Percentiles rank a stretch among this genome's conserved stretches.
Conservation (phyloP, 192 early-diverging fungal species). For the Phycomyces blakesleeanus region DNA sequence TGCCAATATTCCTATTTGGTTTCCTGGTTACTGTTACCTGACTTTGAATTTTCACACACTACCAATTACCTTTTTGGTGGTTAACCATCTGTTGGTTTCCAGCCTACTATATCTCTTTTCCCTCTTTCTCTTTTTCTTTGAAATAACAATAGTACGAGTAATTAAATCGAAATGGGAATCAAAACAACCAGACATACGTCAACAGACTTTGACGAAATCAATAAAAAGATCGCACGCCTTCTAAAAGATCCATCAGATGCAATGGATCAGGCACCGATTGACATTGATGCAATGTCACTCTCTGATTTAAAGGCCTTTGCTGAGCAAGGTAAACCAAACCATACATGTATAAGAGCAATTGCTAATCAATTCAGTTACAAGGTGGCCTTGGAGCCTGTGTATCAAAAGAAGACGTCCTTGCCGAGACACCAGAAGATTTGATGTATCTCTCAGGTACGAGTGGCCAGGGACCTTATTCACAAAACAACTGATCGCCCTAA, state of each 20-base stretch:
- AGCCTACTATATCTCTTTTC: background rate
- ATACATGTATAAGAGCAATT: background rate
- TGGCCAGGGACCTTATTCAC: background rate
- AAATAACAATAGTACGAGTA: background rate
- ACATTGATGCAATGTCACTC: slow-evolving; percentile 18
- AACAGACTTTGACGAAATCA: slow-evolving; percentile 29
- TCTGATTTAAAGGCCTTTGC: slow-evolving; percentile 24
- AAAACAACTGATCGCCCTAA: background rate
- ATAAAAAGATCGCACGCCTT: slow-evolving; percentile 18
- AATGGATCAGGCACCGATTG: slow-evolving; percentile 7
- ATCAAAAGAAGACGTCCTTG: slow-evolving; percentile 37
- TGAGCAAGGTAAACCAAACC: slow-evolving; percentile 16
- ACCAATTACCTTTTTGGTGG: background rate
- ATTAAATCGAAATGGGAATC: slow-evolving; percentile 9
- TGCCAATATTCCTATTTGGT: background rate
- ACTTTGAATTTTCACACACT: background rate
- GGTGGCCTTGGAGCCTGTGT: slow-evolving; percentile 43
- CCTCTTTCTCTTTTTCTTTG: background rate
- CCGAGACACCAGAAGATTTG: slow-evolving; percentile 38
- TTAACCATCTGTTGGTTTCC: background rate
- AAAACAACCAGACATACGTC: slow-evolving; percentile 30
- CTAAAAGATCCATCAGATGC: slow-evolving; percentile 19
- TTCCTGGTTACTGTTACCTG: background rate
- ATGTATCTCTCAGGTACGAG: slow-evolving; percentile 42
- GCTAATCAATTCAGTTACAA: background rate